Conservation (phyloP, 495 filamentous ascomycete genomes). For the Neurospora discreta region DNA sequence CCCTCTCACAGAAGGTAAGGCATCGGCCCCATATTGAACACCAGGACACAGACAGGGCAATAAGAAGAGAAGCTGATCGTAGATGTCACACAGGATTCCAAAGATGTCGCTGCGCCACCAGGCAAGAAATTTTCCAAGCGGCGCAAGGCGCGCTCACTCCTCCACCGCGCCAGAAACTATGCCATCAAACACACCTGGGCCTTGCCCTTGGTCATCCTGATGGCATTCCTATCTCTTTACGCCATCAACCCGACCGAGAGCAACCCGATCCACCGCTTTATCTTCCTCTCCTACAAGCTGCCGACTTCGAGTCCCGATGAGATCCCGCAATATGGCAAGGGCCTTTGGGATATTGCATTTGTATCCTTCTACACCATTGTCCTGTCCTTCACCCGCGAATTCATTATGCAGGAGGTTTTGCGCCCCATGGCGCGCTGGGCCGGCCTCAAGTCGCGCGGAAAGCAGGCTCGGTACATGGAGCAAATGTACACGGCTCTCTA, state of each 20-base stretch:
- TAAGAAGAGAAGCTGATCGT: neutral
- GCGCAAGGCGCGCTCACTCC: slow-evolving; percentile 47
- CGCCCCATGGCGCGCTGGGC: slow-evolving; percentile 61
- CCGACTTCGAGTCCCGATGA: slow-evolving; percentile 40
- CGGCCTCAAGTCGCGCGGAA: slow-evolving; percentile 62
- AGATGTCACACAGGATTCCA: slow-evolving; percentile 8
- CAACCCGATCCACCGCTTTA: slow-evolving; percentile 75
- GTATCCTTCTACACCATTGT: slow-evolving; percentile 85
- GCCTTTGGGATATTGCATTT: slow-evolving; percentile 71
- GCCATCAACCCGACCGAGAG: slow-evolving; percentile 65
- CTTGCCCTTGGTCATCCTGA: slow-evolving; percentile 60
- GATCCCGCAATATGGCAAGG: slow-evolving; percentile 79
- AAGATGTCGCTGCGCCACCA: slow-evolving; percentile 2
- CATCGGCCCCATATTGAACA: neutral
- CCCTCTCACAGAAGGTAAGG: slow-evolving; percentile 18
- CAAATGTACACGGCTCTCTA: slow-evolving; percentile 97
- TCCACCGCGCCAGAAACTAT: slow-evolving; percentile 54
- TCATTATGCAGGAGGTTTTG: slow-evolving; percentile 88
- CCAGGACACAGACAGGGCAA: slow-evolving; percentile 5
- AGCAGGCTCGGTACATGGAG: slow-evolving; percentile 92
- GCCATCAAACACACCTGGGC: slow-evolving; percentile 71
- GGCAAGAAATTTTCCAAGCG: slow-evolving; percentile 41
- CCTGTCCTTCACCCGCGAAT: slow-evolving; percentile 87
- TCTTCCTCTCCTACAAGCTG: slow-evolving; percentile 88
- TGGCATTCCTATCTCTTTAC: slow-evolving; percentile 55